These are phyloP conservation scores for Pseudogymnoascus sp. DNA, from an alignment of 2,329 filamentous ascomycete species.

Conservation along the genomic window DNA sequence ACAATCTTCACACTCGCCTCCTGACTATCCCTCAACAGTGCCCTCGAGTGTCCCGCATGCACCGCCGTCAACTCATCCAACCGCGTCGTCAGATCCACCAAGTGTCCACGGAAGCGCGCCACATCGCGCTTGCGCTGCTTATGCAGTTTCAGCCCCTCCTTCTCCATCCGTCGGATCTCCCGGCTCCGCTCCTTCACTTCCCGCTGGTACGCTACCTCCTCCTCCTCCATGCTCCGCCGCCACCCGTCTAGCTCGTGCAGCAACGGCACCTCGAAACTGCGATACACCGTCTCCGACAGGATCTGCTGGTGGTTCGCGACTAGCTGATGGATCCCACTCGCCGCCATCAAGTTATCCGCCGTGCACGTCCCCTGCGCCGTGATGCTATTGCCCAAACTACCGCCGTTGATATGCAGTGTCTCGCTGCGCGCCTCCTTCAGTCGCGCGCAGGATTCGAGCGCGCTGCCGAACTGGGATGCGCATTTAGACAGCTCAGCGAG, in stretches of 20 bases:
- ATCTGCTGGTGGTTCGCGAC: conserved; percentile 64
- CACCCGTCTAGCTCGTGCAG: conserved; percentile 62
- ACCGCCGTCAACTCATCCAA: conserved; percentile 54
- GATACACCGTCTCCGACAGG: conserved; percentile 58
- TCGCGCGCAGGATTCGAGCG: conserved; percentile 59
- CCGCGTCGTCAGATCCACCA: conserved; percentile 53
- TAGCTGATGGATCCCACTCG: conserved; percentile 57
- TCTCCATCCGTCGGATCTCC: conserved; percentile 56
- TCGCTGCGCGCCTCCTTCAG: conserved; percentile 58
- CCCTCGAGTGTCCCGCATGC: conserved; percentile 52
- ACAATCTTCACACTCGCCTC: conserved; percentile 54
- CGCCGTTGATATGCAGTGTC: conserved; percentile 34
- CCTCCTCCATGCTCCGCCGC: conserved; percentile 54
- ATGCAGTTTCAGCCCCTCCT: conserved; percentile 55
- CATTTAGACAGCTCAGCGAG: conserved; percentile 52
- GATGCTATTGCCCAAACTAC: conserved; percentile 32
- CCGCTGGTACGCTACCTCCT: conserved; percentile 50
- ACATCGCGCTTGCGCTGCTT: conserved; percentile 51
- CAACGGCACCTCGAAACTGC: conserved; percentile 58
- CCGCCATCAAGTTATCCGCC: conserved; percentile 52
- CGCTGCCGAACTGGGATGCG: conserved; percentile 54
- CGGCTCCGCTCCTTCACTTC: conserved; percentile 45
- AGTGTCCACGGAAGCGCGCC: conserved; percentile 50
- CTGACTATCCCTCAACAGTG: conserved; percentile 53
- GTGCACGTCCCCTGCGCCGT: conserved; percentile 45